Conservation (phyloP, 2,329 filamentous ascomycete species). For the Akanthomyces dipterigenus region DNA sequence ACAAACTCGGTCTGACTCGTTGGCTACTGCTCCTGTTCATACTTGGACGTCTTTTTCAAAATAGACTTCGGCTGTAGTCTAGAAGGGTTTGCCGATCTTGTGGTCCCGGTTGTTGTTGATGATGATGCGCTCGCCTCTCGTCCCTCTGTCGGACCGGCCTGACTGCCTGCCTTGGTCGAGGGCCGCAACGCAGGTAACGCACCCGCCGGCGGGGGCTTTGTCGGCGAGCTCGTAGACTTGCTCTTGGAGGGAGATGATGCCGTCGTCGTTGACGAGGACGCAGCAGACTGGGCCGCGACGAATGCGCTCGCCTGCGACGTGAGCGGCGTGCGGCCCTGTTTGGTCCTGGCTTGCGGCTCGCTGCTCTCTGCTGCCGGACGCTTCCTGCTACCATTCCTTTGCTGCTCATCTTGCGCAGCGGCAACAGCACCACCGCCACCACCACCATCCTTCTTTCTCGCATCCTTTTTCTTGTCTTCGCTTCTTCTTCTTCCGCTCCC, state of each 20-base stretch:
- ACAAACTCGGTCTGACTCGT: not conserved
- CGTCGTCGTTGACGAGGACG: not conserved
- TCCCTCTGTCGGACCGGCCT: too few species aligned
- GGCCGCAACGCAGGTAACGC: too few species aligned
- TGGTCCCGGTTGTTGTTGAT: not conserved
- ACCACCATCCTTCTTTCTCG: not conserved
- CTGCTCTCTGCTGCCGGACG: not conserved
- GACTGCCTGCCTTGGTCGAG: too few species aligned
- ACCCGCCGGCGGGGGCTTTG: not conserved
- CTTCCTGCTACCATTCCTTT: not conserved
- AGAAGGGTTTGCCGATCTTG: not conserved
- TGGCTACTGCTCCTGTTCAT: not conserved
- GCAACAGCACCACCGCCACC: not conserved
- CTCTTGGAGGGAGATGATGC: not conserved
- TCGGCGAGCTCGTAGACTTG: not conserved
- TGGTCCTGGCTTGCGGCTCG: not conserved
- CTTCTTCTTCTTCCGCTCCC: not conserved
- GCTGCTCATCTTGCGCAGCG: not conserved
- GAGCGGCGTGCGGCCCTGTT: not conserved
- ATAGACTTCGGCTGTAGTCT: constrained; percentile 2
- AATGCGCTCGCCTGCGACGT: not conserved
- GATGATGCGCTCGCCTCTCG: not conserved
- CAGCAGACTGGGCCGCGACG: not conserved
- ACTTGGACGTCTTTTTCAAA: constrained; percentile 1
- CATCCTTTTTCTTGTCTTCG: not conserved